These are phyloP conservation scores for Haematococcus lacustris DNA, from an alignment of 139 green algal species.

Conservation along the genomic window DNA sequence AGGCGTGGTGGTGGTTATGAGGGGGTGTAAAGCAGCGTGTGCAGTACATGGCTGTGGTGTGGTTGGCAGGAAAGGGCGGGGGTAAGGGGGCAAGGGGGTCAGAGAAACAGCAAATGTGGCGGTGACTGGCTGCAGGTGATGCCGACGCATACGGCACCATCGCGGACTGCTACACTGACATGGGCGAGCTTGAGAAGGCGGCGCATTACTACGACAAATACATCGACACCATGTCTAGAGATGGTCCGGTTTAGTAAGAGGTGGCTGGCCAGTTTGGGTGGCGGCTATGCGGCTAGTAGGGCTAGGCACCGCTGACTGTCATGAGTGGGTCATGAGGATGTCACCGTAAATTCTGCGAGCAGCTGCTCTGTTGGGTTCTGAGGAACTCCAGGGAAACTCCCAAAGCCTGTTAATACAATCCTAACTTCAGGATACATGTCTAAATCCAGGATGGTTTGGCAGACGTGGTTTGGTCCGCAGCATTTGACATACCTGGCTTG, in stretches of 20 bases:
- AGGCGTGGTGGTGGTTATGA: too few relatives aligned
- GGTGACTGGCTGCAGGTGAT: constrained; percentile 53
- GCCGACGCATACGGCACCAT: constrained; percentile 87
- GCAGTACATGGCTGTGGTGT: background rate
- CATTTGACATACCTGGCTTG: too few relatives aligned
- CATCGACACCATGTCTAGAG: constrained; percentile 59
- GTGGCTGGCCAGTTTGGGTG: background rate
- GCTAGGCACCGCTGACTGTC: too few relatives aligned
- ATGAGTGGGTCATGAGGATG: background rate
- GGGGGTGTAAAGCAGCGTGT: background rate
- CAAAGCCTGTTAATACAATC: too few relatives aligned
- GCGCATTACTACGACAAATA: constrained; percentile 82
- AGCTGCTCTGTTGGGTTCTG: background rate
- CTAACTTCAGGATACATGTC: too few relatives aligned
- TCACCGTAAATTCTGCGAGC: background rate
- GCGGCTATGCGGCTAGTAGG: too few relatives aligned
- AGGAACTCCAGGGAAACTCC: background rate
- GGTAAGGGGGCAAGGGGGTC: too few relatives aligned
- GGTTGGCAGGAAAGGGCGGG: too few relatives aligned
- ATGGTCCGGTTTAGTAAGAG: constrained; percentile 47
- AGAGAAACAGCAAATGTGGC: too few relatives aligned
- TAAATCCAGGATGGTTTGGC: too few relatives aligned
- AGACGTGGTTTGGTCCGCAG: too few relatives aligned
- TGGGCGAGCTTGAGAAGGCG: constrained; percentile 85
- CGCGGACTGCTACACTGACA: constrained; percentile 89